These are phyloP conservation scores for Diaporthe ampelina DNA, from an alignment of 2,329 filamentous ascomycete genomes.

Conservation along the genomic window DNA sequence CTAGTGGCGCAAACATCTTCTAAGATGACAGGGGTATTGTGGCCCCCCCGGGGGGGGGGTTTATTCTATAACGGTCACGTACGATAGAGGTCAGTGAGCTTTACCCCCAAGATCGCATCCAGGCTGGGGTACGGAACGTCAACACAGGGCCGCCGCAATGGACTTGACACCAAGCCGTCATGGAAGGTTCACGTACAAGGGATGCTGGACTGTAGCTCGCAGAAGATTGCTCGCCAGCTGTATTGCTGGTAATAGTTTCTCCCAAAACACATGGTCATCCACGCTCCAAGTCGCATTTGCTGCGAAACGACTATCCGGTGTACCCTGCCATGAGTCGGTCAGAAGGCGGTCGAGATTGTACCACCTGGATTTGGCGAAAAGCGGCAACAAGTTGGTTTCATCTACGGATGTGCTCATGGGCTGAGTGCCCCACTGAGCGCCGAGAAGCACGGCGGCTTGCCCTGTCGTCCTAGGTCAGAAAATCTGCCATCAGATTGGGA, in stretches of 20 bases:
- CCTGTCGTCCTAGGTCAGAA: background rate
- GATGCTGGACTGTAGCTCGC: background rate
- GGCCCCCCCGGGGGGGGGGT: too few species aligned
- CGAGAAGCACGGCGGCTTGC: slow-evolving; percentile 12
- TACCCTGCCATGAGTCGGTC: background rate
- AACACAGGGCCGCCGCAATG: background rate
- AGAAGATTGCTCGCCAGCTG: slow-evolving; percentile 15
- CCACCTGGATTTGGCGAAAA: slow-evolving; percentile 16
- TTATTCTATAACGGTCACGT: background rate
- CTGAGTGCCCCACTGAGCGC: background rate
- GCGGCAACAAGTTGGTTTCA: slow-evolving; percentile 10
- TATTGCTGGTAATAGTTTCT: background rate
- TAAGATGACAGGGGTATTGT: background rate
- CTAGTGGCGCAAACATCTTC: background rate
- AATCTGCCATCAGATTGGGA: background rate
- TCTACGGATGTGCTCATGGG: background rate
- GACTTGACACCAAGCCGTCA: background rate
- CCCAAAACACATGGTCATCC: slow-evolving; percentile 26
- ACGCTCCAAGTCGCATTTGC: slow-evolving; percentile 27
- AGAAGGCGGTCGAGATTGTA: slow-evolving; percentile 4
- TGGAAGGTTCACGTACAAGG: slow-evolving; percentile 16
- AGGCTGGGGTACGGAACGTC: background rate
- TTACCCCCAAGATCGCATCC: slow-evolving; percentile 5
- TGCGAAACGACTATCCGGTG: background rate
- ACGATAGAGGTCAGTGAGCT: background rate